A percentile compares a stretch with the other conserved stretches of the same genome.
These are phyloP conservation scores for Cladophialophora psammophila DNA, from an alignment of 2,329 filamentous ascomycete species.

Conservation along the genomic window DNA sequence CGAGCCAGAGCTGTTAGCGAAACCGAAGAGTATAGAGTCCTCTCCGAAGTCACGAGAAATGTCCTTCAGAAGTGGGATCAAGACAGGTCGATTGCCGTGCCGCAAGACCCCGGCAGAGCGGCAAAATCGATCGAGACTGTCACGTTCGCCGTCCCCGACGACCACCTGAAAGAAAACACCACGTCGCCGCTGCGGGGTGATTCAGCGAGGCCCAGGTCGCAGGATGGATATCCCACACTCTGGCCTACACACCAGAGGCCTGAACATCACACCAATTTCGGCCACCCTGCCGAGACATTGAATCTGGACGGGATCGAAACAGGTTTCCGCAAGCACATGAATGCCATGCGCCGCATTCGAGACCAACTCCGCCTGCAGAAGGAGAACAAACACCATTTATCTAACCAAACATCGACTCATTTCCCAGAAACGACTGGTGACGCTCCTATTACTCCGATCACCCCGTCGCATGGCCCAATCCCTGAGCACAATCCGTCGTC, in stretches of 20 bases:
- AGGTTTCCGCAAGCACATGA: slow-evolving; percentile 35
- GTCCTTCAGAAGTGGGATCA: slow-evolving; percentile 37
- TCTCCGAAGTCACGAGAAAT: slow-evolving; percentile 33
- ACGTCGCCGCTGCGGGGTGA: neutral
- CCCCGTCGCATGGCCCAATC: neutral
- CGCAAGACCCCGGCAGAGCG: neutral
- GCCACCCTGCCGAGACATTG: slow-evolving; percentile 14
- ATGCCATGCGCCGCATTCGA: slow-evolving; percentile 36
- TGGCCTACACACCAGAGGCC: slow-evolving; percentile 13
- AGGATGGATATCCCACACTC: slow-evolving; percentile 1
- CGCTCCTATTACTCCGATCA: neutral
- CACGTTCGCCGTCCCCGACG: slow-evolving; percentile 12
- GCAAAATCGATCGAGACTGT: slow-evolving; percentile 11
- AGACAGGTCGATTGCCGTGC: slow-evolving; percentile 1
- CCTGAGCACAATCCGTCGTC: slow-evolving; percentile 11
- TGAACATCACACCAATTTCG: neutral
- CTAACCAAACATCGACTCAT: slow-evolving; percentile 25
- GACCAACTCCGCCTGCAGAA: slow-evolving; percentile 36
- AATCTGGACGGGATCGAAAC: slow-evolving; percentile 35
- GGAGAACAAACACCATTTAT: slow-evolving; percentile 29
- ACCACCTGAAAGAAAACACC: slow-evolving; percentile 13
- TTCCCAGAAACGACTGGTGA: slow-evolving; percentile 24
- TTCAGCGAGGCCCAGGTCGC: neutral
- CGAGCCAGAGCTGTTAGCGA: slow-evolving; percentile 30
- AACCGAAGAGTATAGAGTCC: slow-evolving; percentile 34